Evolutionary conservation across 768 basidiomycete species (phyloP), one percentile per base, ranked within the genome.

Genomic region (Tulasnella sp.): DNA sequence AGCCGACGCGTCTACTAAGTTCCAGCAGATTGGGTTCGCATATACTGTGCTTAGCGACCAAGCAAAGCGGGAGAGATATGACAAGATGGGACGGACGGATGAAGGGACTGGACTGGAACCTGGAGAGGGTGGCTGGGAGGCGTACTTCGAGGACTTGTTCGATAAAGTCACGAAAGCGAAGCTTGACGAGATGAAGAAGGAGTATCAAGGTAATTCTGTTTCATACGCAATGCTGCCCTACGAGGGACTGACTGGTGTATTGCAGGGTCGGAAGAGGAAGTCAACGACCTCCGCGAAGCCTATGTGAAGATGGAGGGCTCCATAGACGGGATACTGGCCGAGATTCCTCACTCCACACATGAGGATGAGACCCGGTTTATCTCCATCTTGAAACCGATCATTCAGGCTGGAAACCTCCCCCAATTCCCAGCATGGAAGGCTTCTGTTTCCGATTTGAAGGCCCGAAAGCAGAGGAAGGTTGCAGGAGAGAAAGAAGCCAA

Each of bases 1-100:
- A 29, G 65, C 71, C 50, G 83, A 83, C 21, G 83, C 86, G 66
- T 82, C 80, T n/a, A 75, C 72, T 64, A 85, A 85, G 70, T 95
- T 97, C 68, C 90, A 92, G 66, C 90, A 93, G 67, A 80, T 98
- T 65, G 91, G 95, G 0, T 97, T 94, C 67, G 90, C 95, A 9
- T 99, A 96, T 71, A 78, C 89, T 1, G 83, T 98, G 0, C 76
- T 98, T 27, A 78, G 84, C 56, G 93, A 98, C 65, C 82, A 82
- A 61, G 83, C 80, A 67, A 73, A 84, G 64, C 80, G 84, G 68
- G 75, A 80, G 67, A 76, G 82, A 61, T 99, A 97, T 65, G 93
- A 98, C 66, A 72, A 71, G 56, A 95, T 87, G 0, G 96, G 96
- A 17, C 80, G 80, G 64, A 96, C 93, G 8, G 82, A 84, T 63